phyloP scores from a whole-genome alignment of 2,329 filamentous ascomycete species.

The Penicillium sp. region DNA sequence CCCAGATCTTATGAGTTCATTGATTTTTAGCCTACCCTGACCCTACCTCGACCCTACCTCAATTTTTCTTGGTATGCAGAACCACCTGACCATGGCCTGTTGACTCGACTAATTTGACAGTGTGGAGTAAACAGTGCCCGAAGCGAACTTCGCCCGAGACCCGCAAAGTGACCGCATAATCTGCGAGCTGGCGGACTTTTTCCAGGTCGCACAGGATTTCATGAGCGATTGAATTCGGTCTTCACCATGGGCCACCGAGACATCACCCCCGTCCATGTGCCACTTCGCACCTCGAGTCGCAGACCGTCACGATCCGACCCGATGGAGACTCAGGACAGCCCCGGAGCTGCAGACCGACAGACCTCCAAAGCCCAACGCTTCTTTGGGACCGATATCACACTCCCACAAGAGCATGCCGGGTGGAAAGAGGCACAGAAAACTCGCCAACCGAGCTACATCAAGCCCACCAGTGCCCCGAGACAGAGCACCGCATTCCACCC shows the following conservation, averaged over 20 bases:
- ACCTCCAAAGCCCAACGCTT: conserved; percentile 36
- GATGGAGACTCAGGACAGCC: conserved; percentile 23
- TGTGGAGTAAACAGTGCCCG: conserved; percentile 14
- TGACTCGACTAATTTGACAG: background rate
- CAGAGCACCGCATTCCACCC: conserved; percentile 26
- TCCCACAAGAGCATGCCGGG: conserved; percentile 23
- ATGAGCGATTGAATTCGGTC: conserved; percentile 7
- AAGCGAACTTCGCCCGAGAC: conserved; percentile 1
- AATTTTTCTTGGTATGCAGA: background rate
- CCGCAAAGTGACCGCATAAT: conserved; percentile 1
- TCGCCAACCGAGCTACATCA: conserved; percentile 42
- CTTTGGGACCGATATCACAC: conserved; percentile 30
- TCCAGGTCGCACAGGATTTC: background rate
- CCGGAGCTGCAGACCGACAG: conserved; percentile 20
- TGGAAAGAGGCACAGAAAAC: conserved; percentile 27
- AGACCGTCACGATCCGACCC: conserved; percentile 8
- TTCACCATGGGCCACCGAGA: conserved; percentile 18
- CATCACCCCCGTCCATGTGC: conserved; percentile 20
- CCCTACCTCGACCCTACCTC: background rate
- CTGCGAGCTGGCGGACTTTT: background rate
- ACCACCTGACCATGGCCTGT: background rate
- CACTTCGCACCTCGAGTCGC: conserved; percentile 24
- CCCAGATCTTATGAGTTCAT: background rate
- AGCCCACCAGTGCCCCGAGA: conserved; percentile 35
- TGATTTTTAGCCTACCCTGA: background rate